Percentiles rank a stretch among this genome's conserved stretches.
Evolutionary conservation across 2,329 filamentous ascomycete species (phyloP).

Genomic region (Tolypocladium tundrense): DNA sequence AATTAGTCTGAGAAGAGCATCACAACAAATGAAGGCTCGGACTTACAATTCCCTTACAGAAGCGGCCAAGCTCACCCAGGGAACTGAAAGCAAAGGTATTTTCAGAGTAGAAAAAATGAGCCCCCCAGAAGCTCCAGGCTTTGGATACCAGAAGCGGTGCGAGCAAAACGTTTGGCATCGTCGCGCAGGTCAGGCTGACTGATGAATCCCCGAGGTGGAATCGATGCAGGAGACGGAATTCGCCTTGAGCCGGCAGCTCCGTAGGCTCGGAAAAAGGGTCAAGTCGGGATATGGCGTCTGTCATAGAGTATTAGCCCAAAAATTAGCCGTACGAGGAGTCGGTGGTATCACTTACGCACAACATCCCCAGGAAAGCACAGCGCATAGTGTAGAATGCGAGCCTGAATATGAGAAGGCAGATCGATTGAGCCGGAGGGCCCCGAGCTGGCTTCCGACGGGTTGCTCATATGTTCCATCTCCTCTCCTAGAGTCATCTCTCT

Average conservation of each 20-base stretch:
- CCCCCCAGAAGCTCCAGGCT: neutral
- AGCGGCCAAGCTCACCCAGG: neutral
- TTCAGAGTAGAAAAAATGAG: neutral
- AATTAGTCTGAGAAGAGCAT: neutral
- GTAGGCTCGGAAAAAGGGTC: neutral
- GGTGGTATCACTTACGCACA: neutral
- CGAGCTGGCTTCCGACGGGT: neutral
- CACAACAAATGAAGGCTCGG: too few relatives aligned
- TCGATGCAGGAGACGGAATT: neutral
- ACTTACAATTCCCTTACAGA: neutral
- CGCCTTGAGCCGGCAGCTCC: neutral
- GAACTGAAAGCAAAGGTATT: slow-evolving; percentile 1
- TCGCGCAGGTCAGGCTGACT: neutral
- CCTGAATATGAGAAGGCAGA: neutral
- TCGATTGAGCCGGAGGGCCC: too few relatives aligned
- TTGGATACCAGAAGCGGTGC: neutral
- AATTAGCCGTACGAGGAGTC: too few relatives aligned
- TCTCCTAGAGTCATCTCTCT: neutral
- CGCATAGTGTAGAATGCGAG: neutral
- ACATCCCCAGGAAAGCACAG: neutral
- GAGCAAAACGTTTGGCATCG: neutral
- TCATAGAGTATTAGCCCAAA: neutral
- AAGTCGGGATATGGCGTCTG: neutral
- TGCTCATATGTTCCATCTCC: neutral
- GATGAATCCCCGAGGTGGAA: neutral